Base-by-base conservation (phyloP, 2,329 filamentous ascomycete species). In the Calycina herbarum region DNA sequence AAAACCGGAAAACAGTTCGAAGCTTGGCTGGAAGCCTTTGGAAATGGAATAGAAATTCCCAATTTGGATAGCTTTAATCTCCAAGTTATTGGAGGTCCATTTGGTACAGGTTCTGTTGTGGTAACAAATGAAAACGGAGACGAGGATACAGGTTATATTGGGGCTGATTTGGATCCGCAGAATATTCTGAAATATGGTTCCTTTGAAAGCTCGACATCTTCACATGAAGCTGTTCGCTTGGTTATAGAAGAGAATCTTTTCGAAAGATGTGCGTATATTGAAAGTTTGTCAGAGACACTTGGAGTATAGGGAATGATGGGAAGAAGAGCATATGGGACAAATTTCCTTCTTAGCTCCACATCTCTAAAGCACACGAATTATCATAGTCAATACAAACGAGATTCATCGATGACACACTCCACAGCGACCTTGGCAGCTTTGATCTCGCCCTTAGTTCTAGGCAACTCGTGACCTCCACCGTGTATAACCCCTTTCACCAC, bases 211-310 rank as follows among this genome's bases (percentile, higher is more conserved):
- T 8, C 42, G 17, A 8, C n/a, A 7, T 20, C 7, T 48, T 48
- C 15, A 7, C n/a, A 3, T 3, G 42, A 48, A 20, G 42, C 42
- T 20, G 7, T n/a, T n/a, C 17, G n/a, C 8, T 5, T 15, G 42
- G n/a, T 48, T n/a, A 20, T 20, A 15, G 2, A 48, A 29, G 59
- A 61, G 38, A 48, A 42, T 17, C 38, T 48, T 29, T 48, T 48
- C 5, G 13, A 20, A 10, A 29, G 59, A 29, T 61, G 59, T 48
- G 13, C 10, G 24, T 61, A 29, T 51, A 61, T 61, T 31, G 11
- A 48, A 7, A 61, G 59, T 33, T 31, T 61, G 59, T 17, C 40
- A 38, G 40, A 48, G 15, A 61, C 59, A 48, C 24, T 61, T 1
- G 59, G 59, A 20, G 5, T 20, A 4, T 48, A 48, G n/a, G 8